Base-by-base conservation (phyloP, 2,329 filamentous ascomycete species). In the Colletotrichum sp. region DNA sequence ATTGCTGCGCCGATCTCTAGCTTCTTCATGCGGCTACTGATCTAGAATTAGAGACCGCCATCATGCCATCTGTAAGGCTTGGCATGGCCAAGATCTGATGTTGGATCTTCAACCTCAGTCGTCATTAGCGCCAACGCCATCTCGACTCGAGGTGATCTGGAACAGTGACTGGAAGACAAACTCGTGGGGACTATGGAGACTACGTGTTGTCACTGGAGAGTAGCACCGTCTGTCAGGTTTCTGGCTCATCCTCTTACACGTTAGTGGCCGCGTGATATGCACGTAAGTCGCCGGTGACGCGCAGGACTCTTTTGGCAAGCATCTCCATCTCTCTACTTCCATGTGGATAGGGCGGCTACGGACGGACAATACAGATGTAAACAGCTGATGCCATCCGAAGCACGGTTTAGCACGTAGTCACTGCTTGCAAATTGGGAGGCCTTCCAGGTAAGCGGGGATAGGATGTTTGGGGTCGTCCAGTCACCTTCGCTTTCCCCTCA, bases 251-350 rank as follows among this genome's bases (percentile, higher is more conserved):
- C 30, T 69, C 28, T 48, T 28, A 18, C 48, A 60, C 28, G 12
- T 30, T 64, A 66, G 39, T 36, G 74, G 64, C 65, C 65, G 43
- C 70, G 36, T 76, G 74, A 74, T 57, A 68, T 69, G 70, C 64
- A 73, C 32, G 64, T 48, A 74, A 65, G 18, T 68, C 64, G 59
- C 59, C 70, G 16, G 74, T 76, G 74, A 73, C 74, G 74, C 64
- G 32, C 74, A 65, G 64, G 64, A 74, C 10, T 60, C 39, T 32
- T n/a, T n/a, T 52, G 63, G 63, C 72, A 18, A 52, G 70, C 59
- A 74, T 73, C 43, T 59, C 64, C 64, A 64, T 34, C 36, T 30
- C 63, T 39, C 18, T 26, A 18, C 60, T 26, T 28, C 26, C 21
- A 32, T 43, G 36, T 36, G 43, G 52, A 76, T 61, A 60, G 64